Evolutionary conservation across 768 basidiomycete species (phyloP).

Genomic region (Pleurotus pulmonarius): DNA sequence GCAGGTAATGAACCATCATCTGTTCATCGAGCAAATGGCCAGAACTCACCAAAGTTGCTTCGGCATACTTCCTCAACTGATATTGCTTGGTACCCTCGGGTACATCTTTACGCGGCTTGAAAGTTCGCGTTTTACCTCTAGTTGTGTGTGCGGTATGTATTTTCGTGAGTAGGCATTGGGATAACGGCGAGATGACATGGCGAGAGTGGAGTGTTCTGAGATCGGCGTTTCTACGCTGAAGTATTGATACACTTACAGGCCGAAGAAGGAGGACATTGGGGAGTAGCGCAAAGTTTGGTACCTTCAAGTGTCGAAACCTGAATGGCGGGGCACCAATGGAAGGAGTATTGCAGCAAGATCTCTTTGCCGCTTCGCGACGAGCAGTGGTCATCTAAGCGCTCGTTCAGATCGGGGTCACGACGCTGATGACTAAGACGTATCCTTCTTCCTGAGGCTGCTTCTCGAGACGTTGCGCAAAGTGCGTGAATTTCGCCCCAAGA

Average conservation of each 20-base stretch:
- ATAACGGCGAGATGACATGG: not conserved
- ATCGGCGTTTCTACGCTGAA: not conserved
- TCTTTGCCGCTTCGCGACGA: too few species aligned
- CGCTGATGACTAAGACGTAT: too few species aligned
- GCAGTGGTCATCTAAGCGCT: too few species aligned
- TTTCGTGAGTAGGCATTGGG: not conserved
- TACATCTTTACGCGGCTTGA: conserved; percentile 94
- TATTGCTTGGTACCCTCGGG: conserved; percentile 98
- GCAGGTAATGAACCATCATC: too few species aligned
- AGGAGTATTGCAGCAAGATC: too few species aligned
- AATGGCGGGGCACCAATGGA: too few species aligned
- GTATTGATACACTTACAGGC: conserved; percentile 53
- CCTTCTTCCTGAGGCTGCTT: too few species aligned
- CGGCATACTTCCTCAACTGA: conserved; percentile 95
- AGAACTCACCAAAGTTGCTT: conserved; percentile 77
- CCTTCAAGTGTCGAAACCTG: too few species aligned
- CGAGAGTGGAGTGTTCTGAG: not conserved
- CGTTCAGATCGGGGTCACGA: too few species aligned
- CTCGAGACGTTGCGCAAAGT: too few species aligned
- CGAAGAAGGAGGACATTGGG: conserved; percentile 84
- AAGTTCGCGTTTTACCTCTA: conserved; percentile 90
- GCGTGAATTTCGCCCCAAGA: too few species aligned
- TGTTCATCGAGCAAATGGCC: too few species aligned
- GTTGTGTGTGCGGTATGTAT: not conserved
- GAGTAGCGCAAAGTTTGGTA: not conserved